Conservation (phyloP, 768 basidiomycete species). For the Tulasnella sp. region DNA sequence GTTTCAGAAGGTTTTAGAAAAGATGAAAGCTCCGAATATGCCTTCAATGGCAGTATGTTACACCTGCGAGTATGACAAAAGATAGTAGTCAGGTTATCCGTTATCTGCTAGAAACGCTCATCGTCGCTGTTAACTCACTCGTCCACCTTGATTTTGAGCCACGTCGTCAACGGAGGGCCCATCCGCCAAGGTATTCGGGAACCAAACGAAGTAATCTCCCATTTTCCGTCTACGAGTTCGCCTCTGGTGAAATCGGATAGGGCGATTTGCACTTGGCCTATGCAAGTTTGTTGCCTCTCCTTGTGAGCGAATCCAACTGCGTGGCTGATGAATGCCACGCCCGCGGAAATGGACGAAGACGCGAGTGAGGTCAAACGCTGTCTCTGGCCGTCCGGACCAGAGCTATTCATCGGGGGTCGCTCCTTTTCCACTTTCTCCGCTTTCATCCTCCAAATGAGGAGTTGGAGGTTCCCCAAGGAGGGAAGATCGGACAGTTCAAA, state of each 20-base stretch:
- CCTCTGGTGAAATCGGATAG: slow-evolving; percentile 73
- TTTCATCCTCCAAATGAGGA: slow-evolving; percentile 57
- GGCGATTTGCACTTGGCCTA: slow-evolving; percentile 65
- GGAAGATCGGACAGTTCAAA: slow-evolving; percentile 78
- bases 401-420: neutral
- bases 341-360: slow-evolving; percentile 21
- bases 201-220: slow-evolving; percentile 55
- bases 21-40: slow-evolving; percentile 62
- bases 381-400: neutral
- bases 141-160: slow-evolving; percentile 70
- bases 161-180: slow-evolving; percentile 64
- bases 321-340: slow-evolving; percentile 22
- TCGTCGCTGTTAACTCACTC: slow-evolving; percentile 55
- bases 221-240: slow-evolving; percentile 82
- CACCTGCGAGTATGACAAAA: slow-evolving; percentile 54
- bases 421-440: slow-evolving; percentile 30
- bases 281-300: slow-evolving; percentile 41
- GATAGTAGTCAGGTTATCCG: neutral
- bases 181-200: slow-evolving; percentile 28
- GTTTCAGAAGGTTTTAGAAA: slow-evolving; percentile 47
- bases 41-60: slow-evolving; percentile 70
- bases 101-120: slow-evolving; percentile 40
- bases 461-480: slow-evolving; percentile 70
- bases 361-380: slow-evolving; percentile 10
- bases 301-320: slow-evolving; percentile 53